Evolutionary conservation across 306 rosid species (phyloP).

Genomic region (Citrullus mucosospermus): DNA sequence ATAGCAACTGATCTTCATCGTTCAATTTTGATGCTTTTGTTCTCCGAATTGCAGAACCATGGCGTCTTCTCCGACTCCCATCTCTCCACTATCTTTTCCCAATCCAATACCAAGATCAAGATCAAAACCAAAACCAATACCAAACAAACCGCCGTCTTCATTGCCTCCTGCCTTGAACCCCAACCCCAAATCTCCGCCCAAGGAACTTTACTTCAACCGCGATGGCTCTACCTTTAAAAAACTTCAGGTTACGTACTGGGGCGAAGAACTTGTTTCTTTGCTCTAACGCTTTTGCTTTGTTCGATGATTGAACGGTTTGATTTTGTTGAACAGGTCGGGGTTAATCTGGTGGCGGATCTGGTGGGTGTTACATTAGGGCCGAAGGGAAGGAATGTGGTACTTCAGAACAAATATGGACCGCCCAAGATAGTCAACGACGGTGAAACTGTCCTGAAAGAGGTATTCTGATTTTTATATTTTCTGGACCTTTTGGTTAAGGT

Average conservation of each 20-base stretch:
- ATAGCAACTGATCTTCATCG: not conserved
- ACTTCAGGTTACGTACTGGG: constrained; percentile 39
- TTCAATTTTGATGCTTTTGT: no score
- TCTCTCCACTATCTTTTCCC: constrained; percentile 43
- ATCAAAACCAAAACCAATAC: not conserved
- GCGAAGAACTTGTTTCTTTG: not conserved
- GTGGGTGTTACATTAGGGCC: constrained; percentile 93
- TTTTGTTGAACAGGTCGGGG: constrained; percentile 59
- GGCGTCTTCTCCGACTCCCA: constrained; percentile 49
- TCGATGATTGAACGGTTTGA: not conserved
- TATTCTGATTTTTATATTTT: not conserved
- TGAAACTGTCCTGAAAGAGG: constrained; percentile 90
- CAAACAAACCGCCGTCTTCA: constrained; percentile 21
- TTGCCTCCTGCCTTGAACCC: constrained; percentile 23
- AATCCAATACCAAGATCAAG: constrained; percentile 10
- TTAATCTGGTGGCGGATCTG: constrained; percentile 67
- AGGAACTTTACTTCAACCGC: constrained; percentile 61
- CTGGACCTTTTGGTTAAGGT: not conserved
- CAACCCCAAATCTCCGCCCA: constrained; percentile 47
- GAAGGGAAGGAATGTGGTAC: constrained; percentile 86
- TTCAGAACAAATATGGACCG: constrained; percentile 78
- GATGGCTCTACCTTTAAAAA: constrained; percentile 62
- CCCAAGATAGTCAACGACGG: constrained; percentile 94
- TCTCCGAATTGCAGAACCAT: constrained; percentile 14
- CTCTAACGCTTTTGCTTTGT: constrained; percentile 2